These are phyloP conservation scores for Euptelea pleiosperma DNA, from an alignment of 164 flowering plant species.

Conservation along the genomic window DNA sequence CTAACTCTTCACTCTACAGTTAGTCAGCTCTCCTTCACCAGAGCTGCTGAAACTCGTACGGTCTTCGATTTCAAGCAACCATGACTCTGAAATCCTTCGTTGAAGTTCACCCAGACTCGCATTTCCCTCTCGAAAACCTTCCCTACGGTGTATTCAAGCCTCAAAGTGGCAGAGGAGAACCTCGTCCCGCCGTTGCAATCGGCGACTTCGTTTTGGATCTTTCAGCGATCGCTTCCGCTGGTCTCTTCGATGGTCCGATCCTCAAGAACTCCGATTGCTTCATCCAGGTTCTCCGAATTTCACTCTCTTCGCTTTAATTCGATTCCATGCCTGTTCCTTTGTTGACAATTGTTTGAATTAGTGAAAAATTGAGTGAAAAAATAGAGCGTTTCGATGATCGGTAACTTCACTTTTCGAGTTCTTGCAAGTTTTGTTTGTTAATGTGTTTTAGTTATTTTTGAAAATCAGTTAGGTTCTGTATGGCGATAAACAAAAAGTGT, in stretches of 20 bases:
- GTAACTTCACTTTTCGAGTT: too few relatives aligned
- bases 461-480: too few relatives aligned
- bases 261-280: constrained; percentile 71
- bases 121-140: constrained; percentile 92
- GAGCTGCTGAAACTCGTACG: not conserved
- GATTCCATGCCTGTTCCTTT: not conserved
- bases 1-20: too few relatives aligned
- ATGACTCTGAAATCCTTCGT: constrained; percentile 76
- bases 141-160: constrained; percentile 86
- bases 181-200: constrained; percentile 86
- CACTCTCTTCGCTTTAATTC: not conserved
- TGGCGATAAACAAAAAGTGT: too few relatives aligned
- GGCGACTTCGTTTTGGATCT: constrained; percentile 87
- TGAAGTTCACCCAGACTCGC: constrained; percentile 66
- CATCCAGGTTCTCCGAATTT: constrained; percentile 47
- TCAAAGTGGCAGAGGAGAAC: constrained; percentile 21
- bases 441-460: too few relatives aligned
- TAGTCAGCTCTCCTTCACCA: too few relatives aligned
- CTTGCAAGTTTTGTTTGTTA: too few relatives aligned
- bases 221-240: constrained; percentile 64
- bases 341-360: not conserved
- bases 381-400: too few relatives aligned
- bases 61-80: not conserved
- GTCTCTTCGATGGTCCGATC: constrained; percentile 68
- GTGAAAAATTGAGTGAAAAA: not conserved